phyloP scores from a whole-genome alignment of 2,329 filamentous ascomycete species.

The Ceratocystis variospora region DNA sequence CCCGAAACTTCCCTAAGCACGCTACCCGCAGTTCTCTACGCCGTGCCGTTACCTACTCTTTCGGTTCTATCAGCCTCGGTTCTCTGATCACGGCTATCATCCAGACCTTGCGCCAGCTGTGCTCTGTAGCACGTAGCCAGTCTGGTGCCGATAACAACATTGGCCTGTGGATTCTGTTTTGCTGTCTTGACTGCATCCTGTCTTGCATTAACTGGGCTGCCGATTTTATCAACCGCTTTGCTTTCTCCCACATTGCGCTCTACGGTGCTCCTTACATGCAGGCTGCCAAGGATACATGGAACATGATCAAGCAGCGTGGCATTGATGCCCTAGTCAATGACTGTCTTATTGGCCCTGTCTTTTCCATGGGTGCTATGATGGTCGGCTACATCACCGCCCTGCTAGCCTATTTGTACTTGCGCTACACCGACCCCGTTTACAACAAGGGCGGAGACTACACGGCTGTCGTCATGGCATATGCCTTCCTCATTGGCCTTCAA shows the following conservation, averaged over 20 bases:
- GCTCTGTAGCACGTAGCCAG: constrained; percentile 56
- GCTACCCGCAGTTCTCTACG: constrained; percentile 73
- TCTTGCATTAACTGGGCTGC: constrained; percentile 71
- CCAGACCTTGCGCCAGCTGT: constrained; percentile 69
- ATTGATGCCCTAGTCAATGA: constrained; percentile 84
- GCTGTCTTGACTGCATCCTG: constrained; percentile 63
- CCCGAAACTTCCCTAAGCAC: constrained; percentile 54
- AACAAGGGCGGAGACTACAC: constrained; percentile 57
- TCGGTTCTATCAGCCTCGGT: constrained; percentile 79
- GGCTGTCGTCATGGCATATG: constrained; percentile 64
- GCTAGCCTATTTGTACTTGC: constrained; percentile 73
- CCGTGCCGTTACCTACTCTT: constrained; percentile 76
- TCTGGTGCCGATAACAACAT: constrained; percentile 52
- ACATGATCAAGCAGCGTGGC: constrained; percentile 80
- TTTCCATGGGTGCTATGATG: constrained; percentile 67
- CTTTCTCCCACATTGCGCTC: constrained; percentile 82
- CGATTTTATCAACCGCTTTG: constrained; percentile 80
- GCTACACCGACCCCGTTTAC: constrained; percentile 68
- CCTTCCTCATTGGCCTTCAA: constrained; percentile 82
- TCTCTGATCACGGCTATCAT: constrained; percentile 77
- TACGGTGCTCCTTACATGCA: constrained; percentile 81
- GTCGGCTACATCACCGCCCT: constrained; percentile 72
- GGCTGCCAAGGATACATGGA: constrained; percentile 82
- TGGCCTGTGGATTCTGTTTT: constrained; percentile 52
- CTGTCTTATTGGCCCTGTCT: constrained; percentile 61